Evolutionary conservation across 352 stramenopile species (phyloP), one percentile per base, ranked within the genome.

Genomic region (Phytophthora pisi): DNA sequence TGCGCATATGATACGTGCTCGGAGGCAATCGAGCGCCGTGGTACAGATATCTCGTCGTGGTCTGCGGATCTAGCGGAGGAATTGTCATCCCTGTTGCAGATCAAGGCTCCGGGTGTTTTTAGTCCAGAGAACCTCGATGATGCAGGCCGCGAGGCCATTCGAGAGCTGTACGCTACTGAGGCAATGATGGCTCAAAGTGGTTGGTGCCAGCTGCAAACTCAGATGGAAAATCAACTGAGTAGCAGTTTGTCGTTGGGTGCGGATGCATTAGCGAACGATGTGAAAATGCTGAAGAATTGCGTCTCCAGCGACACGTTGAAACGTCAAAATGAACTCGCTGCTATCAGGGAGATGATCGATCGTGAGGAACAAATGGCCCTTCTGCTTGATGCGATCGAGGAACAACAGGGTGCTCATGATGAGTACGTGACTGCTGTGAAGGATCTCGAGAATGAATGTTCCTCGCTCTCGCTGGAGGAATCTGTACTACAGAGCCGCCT

Each of bases 371-470:
- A 92, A 65, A 86, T 92, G 76, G 66, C 71, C 18, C 63, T 82
- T 49, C 70, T 93, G 11, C 42, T 95, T 47, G 86, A 95, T 65
- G 86, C 79, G 9, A 91, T 92, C 51, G 86, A 95, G 54, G 86
- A 95, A 55, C 86, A 95, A 63, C 84, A 91, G 55, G 65, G 52
- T 5, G 82, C 81, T 5, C 79, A 86, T 5, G 77, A 85, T 7
- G 86, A 95, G 31, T 93, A 88, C 45, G 74, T 74, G 7, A 66
- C 70, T 43, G 76, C 79, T 0, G 85, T 95, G 8, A 71, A 88
- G 40, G 47, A 66, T 45, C 63, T 95, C 16, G 83, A 92, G 40
- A 83, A 67, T 10, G 57, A 89, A 36, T 91, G 83, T 43, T 81
- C 84, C 11, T 80, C 78, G 10, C 65, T 95, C 3, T 80, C 80